These are phyloP conservation scores for Zopfia rhizophila DNA, from an alignment of 2,329 filamentous ascomycete species.

Conservation along the genomic window DNA sequence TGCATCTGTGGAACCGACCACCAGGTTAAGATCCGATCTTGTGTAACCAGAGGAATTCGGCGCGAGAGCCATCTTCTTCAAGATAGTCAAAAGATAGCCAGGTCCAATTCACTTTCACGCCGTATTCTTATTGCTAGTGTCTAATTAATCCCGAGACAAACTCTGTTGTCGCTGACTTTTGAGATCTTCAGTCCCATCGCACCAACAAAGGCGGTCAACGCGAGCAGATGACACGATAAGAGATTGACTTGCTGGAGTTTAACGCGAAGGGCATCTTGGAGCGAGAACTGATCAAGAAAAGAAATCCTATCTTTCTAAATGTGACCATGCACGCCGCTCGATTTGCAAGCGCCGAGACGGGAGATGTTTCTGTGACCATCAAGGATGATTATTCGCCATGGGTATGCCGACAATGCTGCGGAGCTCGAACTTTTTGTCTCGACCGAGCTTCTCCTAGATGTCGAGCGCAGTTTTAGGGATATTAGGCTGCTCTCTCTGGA, in stretches of 20 bases:
- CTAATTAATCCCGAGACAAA: not conserved
- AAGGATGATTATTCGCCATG: too few relatives aligned
- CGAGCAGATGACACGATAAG: constrained; percentile 6
- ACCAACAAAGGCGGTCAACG: not conserved
- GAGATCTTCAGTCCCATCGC: constrained; percentile 4
- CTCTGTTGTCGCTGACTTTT: too few relatives aligned
- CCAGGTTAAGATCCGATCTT: constrained; percentile 47
- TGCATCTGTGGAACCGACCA: constrained; percentile 49
- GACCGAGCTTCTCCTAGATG: constrained; percentile 41
- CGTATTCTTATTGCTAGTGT: not conserved
- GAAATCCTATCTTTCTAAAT: constrained; percentile 4
- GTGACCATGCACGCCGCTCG: constrained; percentile 10
- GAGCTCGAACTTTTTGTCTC: too few relatives aligned
- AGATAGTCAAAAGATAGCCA: constrained; percentile 23
- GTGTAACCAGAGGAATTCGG: constrained; percentile 40
- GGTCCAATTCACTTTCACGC: constrained; percentile 8
- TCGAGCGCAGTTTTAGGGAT: not conserved
- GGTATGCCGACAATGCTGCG: not conserved
- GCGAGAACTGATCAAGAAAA: constrained; percentile 8
- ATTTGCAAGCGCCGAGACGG: too few relatives aligned
- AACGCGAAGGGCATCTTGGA: constrained; percentile 5
- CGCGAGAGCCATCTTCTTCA: constrained; percentile 24
- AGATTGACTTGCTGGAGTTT: not conserved
- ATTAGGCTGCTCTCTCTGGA: not conserved
- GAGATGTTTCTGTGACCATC: too few relatives aligned